These are phyloP conservation scores for Trametes cinnabarina DNA, from an alignment of 768 basidiomycete genomes.

Conservation along the genomic window DNA sequence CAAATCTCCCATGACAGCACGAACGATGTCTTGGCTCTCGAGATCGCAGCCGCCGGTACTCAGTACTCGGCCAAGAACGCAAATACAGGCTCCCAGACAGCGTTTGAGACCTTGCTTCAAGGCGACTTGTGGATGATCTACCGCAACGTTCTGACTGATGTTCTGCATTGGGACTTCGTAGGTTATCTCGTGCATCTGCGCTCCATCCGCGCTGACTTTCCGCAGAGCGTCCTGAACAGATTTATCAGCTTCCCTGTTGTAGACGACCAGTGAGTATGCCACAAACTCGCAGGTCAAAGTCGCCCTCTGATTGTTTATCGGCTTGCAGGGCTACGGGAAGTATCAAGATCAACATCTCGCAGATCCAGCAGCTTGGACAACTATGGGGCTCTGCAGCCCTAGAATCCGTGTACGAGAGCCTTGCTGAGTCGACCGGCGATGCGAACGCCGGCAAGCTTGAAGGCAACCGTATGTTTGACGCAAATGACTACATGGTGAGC, in stretches of 20 bases:
- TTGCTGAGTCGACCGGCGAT: slow-evolving; percentile 36
- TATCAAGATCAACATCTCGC: slow-evolving; percentile 56
- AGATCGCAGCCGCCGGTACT: slow-evolving; percentile 60
- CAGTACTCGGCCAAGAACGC: slow-evolving; percentile 46
- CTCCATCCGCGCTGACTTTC: not conserved
- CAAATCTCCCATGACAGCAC: slow-evolving; percentile 31
- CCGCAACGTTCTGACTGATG: slow-evolving; percentile 51
- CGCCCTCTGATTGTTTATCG: no score
- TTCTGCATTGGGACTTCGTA: slow-evolving; percentile 73
- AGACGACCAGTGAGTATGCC: slow-evolving; percentile 39
- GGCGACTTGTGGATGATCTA: slow-evolving; percentile 73
- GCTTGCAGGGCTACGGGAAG: slow-evolving; percentile 55
- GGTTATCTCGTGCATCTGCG: not conserved
- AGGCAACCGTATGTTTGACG: slow-evolving; percentile 66
- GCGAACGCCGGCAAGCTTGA: slow-evolving; percentile 54
- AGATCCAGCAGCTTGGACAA: slow-evolving; percentile 48
- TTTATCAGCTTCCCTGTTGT: slow-evolving; percentile 66
- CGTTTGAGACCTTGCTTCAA: slow-evolving; percentile 55
- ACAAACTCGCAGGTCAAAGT: no score
- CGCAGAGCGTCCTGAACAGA: slow-evolving; percentile 59
- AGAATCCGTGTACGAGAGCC: slow-evolving; percentile 36
- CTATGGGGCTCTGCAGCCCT: slow-evolving; percentile 49
- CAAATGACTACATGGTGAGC: slow-evolving; percentile 67
- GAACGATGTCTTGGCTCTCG: slow-evolving; percentile 61
- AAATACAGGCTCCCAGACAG: slow-evolving; percentile 33